These are phyloP conservation scores for Trichoderma atrobrunneum DNA, from an alignment of 2,329 filamentous ascomycete species.

Conservation along the genomic window DNA sequence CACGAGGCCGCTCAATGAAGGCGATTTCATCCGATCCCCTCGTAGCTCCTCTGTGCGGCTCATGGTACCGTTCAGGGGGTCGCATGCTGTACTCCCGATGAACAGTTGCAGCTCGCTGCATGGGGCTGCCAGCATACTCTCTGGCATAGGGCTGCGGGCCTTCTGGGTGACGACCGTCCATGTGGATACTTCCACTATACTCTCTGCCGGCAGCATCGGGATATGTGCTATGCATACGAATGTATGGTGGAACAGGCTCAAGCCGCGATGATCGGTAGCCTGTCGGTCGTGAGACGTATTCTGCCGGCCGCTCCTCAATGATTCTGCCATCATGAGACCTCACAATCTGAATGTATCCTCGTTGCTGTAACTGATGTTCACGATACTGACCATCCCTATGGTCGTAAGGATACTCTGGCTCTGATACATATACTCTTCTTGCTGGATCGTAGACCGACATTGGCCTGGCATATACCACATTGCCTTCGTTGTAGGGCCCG, in stretches of 20 bases:
- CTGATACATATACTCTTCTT: constrained; percentile 59
- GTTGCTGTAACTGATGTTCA: constrained; percentile 55
- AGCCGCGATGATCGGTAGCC: constrained; percentile 57
- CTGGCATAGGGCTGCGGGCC: constrained; percentile 33
- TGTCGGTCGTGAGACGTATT: constrained; percentile 53
- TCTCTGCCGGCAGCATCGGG: constrained; percentile 34
- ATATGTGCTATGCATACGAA: constrained; percentile 44
- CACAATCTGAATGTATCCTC: constrained; percentile 50
- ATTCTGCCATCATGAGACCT: constrained; percentile 40
- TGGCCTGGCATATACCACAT: constrained; percentile 47
- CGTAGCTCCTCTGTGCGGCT: constrained; percentile 28
- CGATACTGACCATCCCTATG: constrained; percentile 55
- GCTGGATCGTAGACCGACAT: constrained; percentile 47
- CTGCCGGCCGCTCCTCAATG: constrained; percentile 48
- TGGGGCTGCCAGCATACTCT: constrained; percentile 30
- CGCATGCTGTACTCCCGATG: constrained; percentile 40
- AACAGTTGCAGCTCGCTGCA: constrained; percentile 26
- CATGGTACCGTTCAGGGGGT: constrained; percentile 45
- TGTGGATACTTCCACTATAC: constrained; percentile 29
- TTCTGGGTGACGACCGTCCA: constrained; percentile 30
- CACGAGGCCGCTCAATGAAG: constrained; percentile 45
- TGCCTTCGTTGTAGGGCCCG: constrained; percentile 49
- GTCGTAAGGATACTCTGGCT: constrained; percentile 56
- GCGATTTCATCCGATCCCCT: constrained; percentile 39
- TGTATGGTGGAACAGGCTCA: constrained; percentile 42